Base-by-base conservation (phyloP, 768 basidiomycete species). In the Tricholoma flavovirens region DNA sequence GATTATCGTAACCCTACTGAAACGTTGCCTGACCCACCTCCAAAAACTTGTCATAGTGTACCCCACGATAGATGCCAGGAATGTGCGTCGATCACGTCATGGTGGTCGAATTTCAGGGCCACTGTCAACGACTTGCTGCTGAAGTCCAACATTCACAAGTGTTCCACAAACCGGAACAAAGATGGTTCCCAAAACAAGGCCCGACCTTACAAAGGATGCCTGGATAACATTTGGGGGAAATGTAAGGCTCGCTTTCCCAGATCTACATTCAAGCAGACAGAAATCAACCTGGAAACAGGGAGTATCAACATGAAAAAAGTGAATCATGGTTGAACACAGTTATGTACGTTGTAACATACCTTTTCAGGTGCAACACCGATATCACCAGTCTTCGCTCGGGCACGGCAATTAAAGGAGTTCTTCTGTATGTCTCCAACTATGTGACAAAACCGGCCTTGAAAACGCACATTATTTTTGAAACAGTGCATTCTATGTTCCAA, bases 371-470 rank as follows among this genome's bases (percentile, higher is more conserved):
- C 49, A 77, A 77, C 53, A 70, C 73, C 2, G 74, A 77, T 63
- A 66, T 73, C 0, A 72, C 73, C 0, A 68, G 69, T 53, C 49
- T 77, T 1, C 36, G n/a, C n/a, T 75, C 72, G 14, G 75, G 75
- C 0, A 77, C 75, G 1, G 62, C 24, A 26, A 26, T 26, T 26
- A 26, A 26, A 26, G 24, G 24, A 26, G 24, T 26, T 26, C 24
- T 26, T 0, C 60, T 67, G 15, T 77, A 77, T 63, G 66, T 76
- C 0, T 66, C 75, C 2, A 75, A 79, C 35, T 79, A 79, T 60
- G 66, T 78, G 1, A 76, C 73, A 0, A 79, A 79, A 56, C 49
- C 63, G 0, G 43, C 60, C 1, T 56, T 79, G 7, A 78, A 76
- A 46, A 75, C 71, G 0, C 66, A 75, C 59, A 61, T 61, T 12